A percentile compares a stretch with the other conserved stretches of the same genome.
Conservation (phyloP, 2,329 filamentous ascomycete species). For the Calonectria henricotiae region DNA sequence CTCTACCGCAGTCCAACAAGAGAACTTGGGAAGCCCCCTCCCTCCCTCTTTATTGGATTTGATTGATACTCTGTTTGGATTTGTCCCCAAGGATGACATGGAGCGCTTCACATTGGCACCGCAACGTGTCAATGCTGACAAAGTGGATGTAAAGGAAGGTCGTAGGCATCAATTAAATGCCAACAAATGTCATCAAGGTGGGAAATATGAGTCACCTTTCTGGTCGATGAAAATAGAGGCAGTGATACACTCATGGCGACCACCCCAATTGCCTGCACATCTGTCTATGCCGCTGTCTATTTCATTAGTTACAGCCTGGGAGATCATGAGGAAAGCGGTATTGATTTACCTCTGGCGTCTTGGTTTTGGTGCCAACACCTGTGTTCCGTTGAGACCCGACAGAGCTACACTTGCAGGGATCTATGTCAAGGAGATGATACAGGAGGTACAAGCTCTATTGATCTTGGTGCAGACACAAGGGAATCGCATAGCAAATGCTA, state of each 20-base stretch:
- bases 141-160: background rate
- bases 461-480: slow-evolving; percentile 1
- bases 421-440: slow-evolving; percentile 17
- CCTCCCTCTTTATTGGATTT: background rate
- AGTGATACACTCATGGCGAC: background rate
- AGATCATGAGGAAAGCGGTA: slow-evolving; percentile 7
- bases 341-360: slow-evolving; percentile 8
- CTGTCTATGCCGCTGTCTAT: slow-evolving; percentile 2
- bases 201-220: background rate
- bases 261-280: background rate
- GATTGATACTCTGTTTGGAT: slow-evolving; percentile 3
- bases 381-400: background rate
- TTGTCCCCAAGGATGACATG: background rate
- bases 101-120: background rate
- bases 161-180: background rate
- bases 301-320: slow-evolving; percentile 1
- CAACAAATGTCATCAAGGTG: too few species aligned
- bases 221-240: slow-evolving; percentile 5
- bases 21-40: background rate
- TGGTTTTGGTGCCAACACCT: background rate
- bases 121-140: background rate
- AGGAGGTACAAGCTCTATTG: background rate
- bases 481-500: slow-evolving; percentile 7
- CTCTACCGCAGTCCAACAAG: background rate
- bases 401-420: background rate